These are phyloP conservation scores for Fusarium robinianum DNA, from an alignment of 2,329 filamentous ascomycete genomes.

Conservation along the genomic window DNA sequence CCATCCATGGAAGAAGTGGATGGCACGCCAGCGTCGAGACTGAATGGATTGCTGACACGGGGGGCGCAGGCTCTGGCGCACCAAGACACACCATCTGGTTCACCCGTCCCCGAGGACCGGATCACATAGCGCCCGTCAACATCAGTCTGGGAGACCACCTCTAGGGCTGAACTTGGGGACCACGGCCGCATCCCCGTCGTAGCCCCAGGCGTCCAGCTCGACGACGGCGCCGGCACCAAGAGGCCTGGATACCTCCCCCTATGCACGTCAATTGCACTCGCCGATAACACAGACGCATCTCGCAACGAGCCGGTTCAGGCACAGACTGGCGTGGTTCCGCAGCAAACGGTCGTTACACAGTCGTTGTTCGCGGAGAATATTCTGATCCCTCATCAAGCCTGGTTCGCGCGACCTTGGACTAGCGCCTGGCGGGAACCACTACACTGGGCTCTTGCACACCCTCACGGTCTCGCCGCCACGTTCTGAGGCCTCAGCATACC, in stretches of 20 bases:
- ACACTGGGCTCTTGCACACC: slow-evolving; percentile 38
- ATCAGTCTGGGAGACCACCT: slow-evolving; percentile 28
- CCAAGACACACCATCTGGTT: slow-evolving; percentile 22
- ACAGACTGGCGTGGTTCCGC: slow-evolving; percentile 36
- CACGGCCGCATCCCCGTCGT: slow-evolving; percentile 24
- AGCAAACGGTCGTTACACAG: slow-evolving; percentile 36
- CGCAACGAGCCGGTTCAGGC: slow-evolving; percentile 26
- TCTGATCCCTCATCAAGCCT: slow-evolving; percentile 37
- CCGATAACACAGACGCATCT: slow-evolving; percentile 32
- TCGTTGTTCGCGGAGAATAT: slow-evolving; percentile 40
- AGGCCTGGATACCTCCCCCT: slow-evolving; percentile 27
- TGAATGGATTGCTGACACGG: slow-evolving; percentile 12
- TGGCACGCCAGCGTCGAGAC: slow-evolving; percentile 6
- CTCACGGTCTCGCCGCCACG: slow-evolving; percentile 37
- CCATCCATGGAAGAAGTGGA: slow-evolving; percentile 14
- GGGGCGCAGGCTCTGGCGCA: slow-evolving; percentile 21
- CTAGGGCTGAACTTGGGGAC: slow-evolving; percentile 34
- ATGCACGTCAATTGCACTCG: slow-evolving; percentile 36
- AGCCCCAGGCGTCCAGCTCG: slow-evolving; percentile 18
- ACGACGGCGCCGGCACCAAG: slow-evolving; percentile 30
- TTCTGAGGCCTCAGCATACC: slow-evolving; percentile 34
- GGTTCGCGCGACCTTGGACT: slow-evolving; percentile 38
- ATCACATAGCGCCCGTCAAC: slow-evolving; percentile 32
- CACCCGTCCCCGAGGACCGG: slow-evolving; percentile 26
- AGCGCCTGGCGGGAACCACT: slow-evolving; percentile 40